Evolutionary conservation across 768 basidiomycete genomes (phyloP).

Genomic region (Psilocybe sp.): DNA sequence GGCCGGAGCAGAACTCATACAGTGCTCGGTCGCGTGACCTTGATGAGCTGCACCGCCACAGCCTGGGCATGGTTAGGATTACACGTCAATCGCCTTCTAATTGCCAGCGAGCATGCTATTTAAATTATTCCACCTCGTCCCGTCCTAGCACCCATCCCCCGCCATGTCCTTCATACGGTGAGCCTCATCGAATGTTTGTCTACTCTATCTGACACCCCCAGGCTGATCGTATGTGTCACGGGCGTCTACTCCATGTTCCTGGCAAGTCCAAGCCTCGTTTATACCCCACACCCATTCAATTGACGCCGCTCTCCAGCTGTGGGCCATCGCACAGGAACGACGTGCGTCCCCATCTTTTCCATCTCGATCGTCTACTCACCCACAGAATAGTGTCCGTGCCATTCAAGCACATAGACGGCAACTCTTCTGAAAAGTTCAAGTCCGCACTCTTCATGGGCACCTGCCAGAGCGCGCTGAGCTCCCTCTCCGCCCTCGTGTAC

Average conservation of each 20-base stretch:
- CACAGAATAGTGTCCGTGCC: conserved; percentile 70
- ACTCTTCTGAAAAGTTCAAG: conserved; percentile 69
- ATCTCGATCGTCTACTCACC: conserved; percentile 2
- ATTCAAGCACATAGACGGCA: conserved; percentile 67
- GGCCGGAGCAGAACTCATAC: conserved; percentile 14
- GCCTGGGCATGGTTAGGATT: conserved; percentile 13
- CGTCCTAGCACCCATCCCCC: conserved; percentile 2
- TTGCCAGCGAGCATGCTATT: conserved; percentile 2
- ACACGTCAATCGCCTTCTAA: conserved; percentile 19
- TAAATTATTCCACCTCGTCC: no score
- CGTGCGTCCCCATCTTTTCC: conserved; percentile 41
- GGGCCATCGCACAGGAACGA: conserved; percentile 95
- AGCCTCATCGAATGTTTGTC: not conserved
- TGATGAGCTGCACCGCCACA: not conserved
- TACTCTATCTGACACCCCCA: conserved; percentile 18
- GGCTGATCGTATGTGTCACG: conserved; percentile 71
- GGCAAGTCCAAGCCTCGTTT: conserved; percentile 39
- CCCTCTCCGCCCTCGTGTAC: conserved; percentile 74
- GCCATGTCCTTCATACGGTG: conserved; percentile 30
- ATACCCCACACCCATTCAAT: not conserved
- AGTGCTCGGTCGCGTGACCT: conserved; percentile 5
- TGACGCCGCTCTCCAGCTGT: conserved; percentile 46
- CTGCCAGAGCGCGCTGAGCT: conserved; percentile 77
- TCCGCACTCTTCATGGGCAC: conserved; percentile 85
- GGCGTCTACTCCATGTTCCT: conserved; percentile 96